phyloP scores from a whole-genome alignment of 2,329 filamentous ascomycete genomes.

The Calonectria crousiana region DNA sequence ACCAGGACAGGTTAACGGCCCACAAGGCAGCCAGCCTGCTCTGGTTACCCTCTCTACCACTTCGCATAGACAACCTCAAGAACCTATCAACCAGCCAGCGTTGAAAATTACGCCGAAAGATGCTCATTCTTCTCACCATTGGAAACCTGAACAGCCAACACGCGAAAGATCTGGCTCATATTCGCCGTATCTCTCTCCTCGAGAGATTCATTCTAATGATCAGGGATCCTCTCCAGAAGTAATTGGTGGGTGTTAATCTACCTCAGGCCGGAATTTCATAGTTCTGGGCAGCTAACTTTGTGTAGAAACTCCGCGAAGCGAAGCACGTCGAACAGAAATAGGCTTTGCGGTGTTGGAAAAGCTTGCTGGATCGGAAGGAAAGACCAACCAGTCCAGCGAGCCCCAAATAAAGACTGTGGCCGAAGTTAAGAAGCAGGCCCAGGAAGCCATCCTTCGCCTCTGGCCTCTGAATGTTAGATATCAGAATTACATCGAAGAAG shows the following conservation, averaged over 20 bases:
- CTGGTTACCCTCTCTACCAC: neutral
- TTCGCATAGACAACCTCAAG: neutral
- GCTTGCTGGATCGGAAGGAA: neutral
- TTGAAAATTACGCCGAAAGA: neutral
- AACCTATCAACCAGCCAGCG: slow-evolving; percentile 5
- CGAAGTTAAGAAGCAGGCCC: slow-evolving; percentile 69
- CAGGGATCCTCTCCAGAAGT: slow-evolving; percentile 25
- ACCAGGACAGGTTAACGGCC: slow-evolving; percentile 43
- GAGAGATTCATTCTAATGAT: slow-evolving; percentile 53
- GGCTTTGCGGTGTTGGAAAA: neutral
- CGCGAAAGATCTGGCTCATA: slow-evolving; percentile 65
- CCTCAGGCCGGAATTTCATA: neutral
- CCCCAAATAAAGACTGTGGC: slow-evolving; percentile 32
- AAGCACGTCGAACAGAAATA: neutral
- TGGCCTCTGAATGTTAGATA: slow-evolving; percentile 78
- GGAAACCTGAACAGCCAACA: slow-evolving; percentile 29
- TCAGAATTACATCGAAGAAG: slow-evolving; percentile 79
- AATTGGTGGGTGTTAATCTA: slow-evolving; percentile 13
- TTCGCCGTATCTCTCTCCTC: slow-evolving; percentile 64
- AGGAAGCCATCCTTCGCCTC: slow-evolving; percentile 75
- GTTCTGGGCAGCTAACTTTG: slow-evolving; percentile 18
- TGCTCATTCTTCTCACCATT: neutral
- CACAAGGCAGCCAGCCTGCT: neutral
- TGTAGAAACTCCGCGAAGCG: slow-evolving; percentile 24
- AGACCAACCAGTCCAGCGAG: neutral